Base-by-base conservation (phyloP, 2,329 filamentous ascomycete species). In the Colletotrichum destructivum region DNA sequence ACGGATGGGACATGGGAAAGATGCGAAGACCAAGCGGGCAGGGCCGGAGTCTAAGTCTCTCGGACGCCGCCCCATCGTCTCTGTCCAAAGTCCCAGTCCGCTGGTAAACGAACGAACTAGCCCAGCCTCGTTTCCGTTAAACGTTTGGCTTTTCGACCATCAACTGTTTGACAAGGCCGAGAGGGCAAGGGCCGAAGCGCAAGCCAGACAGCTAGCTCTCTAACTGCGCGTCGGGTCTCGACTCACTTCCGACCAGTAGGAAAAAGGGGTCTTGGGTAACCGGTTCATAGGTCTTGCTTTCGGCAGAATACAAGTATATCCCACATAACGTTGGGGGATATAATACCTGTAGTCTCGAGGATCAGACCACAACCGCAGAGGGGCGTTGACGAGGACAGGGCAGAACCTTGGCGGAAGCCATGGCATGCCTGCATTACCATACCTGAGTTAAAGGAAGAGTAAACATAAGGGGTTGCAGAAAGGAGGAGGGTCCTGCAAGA, bases 371-470 rank as follows among this genome's bases (percentile, higher is more conserved):
- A 40, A 35, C 26, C 31, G n/a, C 12, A 21, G 54, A 18, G 26
- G 35, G 23, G 16, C 31, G 23, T n/a, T 62, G n/a, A 7, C 18
- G 4, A 12, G 26, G 46, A 52, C 65, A 64, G 69, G 65, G 69
- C 65, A 52, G 51, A 64, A 60, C 59, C 69, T 69, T 69, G 65
- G 16, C 59, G 59, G 26, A 55, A 49, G 65, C 16, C 40, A 51
- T 64, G 65, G 69, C 65, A 71, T 71, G 54, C 46, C 69, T 71
- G 59, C 59, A 63, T 63, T 42, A 31, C 31, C 65, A 71, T 69
- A 47, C 46, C 65, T 71, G 54, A 46, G 59, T 59, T 42, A 31
- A 60, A 51, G 18, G 15, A 44, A 16, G 18, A 26, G 40, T 38
- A 69, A 59, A 54, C 65, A 64, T 60, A 57, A 54, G 31, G 8